Conservation (phyloP, 768 basidiomycete genomes). For the Termitomyces bulborhizus region DNA sequence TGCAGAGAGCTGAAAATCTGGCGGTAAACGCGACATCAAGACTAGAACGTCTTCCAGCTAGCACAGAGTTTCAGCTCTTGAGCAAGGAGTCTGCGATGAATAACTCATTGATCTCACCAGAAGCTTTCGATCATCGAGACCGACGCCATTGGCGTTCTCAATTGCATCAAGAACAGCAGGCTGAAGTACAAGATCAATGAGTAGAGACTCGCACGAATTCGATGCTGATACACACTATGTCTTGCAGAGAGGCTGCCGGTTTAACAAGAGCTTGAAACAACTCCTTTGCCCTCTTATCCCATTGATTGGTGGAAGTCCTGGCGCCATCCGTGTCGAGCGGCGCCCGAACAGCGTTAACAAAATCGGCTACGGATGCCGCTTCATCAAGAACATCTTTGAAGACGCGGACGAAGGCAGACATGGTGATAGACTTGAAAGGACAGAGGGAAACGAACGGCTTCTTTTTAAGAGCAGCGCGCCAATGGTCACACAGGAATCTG, state of each 20-base stretch:
- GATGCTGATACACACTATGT: constrained; percentile 22
- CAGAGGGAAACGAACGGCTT: constrained; percentile 4
- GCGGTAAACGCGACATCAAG: constrained; percentile 47
- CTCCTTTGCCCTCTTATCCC: constrained; percentile 21
- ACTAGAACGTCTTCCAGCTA: constrained; percentile 61
- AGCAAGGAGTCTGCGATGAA: background rate
- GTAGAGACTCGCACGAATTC: background rate
- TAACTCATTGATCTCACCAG: constrained; percentile 33
- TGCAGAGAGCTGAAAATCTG: constrained; percentile 22
- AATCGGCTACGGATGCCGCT: constrained; percentile 21
- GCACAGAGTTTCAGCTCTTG: constrained; percentile 4
- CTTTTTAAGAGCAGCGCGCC: constrained; percentile 2
- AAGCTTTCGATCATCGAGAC: constrained; percentile 55
- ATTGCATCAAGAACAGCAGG: constrained; percentile 44
- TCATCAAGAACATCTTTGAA: constrained; percentile 12
- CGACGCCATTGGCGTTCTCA: constrained; percentile 27
- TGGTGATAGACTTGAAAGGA: constrained; percentile 1
- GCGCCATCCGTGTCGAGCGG: constrained; percentile 31
- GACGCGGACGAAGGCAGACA: constrained; percentile 1
- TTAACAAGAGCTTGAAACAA: constrained; percentile 23
- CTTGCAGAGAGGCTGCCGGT: constrained; percentile 19
- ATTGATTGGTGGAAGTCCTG: constrained; percentile 10
- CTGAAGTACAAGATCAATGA: constrained; percentile 20
- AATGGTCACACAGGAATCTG: constrained; percentile 4
- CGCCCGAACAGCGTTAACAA: constrained; percentile 14